Evolutionary conservation across 208 protist genomes (phyloP).

Genomic region (Wallacemonas collosoma): DNA sequence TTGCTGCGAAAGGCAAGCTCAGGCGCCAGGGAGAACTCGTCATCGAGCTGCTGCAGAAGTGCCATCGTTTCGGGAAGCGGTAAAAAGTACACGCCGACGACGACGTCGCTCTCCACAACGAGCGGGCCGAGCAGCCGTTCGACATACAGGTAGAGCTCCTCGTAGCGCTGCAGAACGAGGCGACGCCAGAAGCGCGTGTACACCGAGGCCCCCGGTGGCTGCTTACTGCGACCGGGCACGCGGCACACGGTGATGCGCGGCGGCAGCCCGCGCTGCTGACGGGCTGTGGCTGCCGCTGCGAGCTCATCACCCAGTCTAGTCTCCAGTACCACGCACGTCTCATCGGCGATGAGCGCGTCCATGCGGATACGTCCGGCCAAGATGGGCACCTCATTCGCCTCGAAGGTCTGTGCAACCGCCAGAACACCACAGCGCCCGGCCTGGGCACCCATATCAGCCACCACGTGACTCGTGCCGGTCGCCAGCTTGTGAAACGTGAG

Average conservation of each 20-base stretch:
- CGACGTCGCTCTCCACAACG: constrained; percentile 70
- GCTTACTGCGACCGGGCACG: constrained; percentile 19
- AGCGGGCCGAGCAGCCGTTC: constrained; percentile 53
- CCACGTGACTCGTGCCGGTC: constrained; percentile 41
- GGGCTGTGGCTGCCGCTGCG: background rate
- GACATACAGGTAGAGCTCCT: constrained; percentile 44
- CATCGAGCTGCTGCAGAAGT: constrained; percentile 33
- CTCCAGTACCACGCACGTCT: constrained; percentile 39
- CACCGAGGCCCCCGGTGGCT: constrained; percentile 48
- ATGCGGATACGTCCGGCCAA: constrained; percentile 45
- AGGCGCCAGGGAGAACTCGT: constrained; percentile 9
- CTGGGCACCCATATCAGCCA: constrained; percentile 53
- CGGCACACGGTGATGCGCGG: constrained; percentile 19
- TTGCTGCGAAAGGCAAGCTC: constrained; percentile 7
- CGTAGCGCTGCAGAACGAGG: constrained; percentile 50
- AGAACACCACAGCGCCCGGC: constrained; percentile 45
- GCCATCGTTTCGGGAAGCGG: constrained; percentile 38
- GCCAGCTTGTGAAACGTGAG: constrained; percentile 59
- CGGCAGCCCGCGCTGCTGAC: constrained; percentile 18
- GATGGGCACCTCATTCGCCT: constrained; percentile 44
- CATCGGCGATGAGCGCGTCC: constrained; percentile 51
- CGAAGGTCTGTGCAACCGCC: constrained; percentile 62
- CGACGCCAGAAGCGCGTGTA: constrained; percentile 66
- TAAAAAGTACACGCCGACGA: constrained; percentile 69
- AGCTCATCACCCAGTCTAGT: constrained; percentile 2